A percentile compares a stretch with the other conserved stretches of the same genome.
phyloP scores from a whole-genome alignment of 352 stramenopile genomes.

The Pythium monospermum region DNA sequence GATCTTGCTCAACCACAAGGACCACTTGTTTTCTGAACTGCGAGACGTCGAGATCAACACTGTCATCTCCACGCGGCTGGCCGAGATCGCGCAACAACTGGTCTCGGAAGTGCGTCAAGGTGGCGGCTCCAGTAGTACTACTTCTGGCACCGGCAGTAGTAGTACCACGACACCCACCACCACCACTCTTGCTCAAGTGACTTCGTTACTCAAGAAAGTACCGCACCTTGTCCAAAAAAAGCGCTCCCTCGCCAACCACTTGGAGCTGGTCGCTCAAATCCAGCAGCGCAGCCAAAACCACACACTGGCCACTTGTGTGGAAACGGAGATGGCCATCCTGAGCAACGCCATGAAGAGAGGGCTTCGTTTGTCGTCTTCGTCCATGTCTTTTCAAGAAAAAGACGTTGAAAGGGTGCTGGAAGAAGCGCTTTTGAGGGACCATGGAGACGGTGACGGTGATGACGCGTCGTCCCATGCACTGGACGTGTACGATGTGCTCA shows the following conservation, averaged over 20 bases:
- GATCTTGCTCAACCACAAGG: constrained; percentile 59
- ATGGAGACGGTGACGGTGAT: too few species aligned
- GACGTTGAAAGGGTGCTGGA: constrained; percentile 67
- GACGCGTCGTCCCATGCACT: constrained; percentile 66
- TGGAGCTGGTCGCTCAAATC: constrained; percentile 63
- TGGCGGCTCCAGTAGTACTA: constrained; percentile 1
- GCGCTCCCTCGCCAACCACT: constrained; percentile 51
- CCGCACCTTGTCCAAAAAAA: constrained; percentile 77
- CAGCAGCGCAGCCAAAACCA: constrained; percentile 51
- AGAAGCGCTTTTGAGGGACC: constrained; percentile 50
- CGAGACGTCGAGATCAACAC: constrained; percentile 81
- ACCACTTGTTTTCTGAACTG: constrained; percentile 66
- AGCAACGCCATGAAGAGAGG: constrained; percentile 37
- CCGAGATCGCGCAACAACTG: constrained; percentile 49
- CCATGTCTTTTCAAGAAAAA: constrained; percentile 31
- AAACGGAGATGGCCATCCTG: constrained; percentile 82
- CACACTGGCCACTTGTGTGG: constrained; percentile 55
- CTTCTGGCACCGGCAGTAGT: neutral
- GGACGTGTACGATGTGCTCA: constrained; percentile 66
- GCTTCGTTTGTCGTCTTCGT: neutral
- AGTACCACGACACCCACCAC: neutral
- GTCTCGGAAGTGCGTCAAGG: constrained; percentile 38
- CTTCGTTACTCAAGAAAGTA: constrained; percentile 49
- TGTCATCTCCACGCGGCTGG: constrained; percentile 44
- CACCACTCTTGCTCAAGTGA: constrained; percentile 38